Evolutionary conservation across 2,329 filamentous ascomycete genomes (phyloP).

Genomic region (Davidsoniella eucalypti): DNA sequence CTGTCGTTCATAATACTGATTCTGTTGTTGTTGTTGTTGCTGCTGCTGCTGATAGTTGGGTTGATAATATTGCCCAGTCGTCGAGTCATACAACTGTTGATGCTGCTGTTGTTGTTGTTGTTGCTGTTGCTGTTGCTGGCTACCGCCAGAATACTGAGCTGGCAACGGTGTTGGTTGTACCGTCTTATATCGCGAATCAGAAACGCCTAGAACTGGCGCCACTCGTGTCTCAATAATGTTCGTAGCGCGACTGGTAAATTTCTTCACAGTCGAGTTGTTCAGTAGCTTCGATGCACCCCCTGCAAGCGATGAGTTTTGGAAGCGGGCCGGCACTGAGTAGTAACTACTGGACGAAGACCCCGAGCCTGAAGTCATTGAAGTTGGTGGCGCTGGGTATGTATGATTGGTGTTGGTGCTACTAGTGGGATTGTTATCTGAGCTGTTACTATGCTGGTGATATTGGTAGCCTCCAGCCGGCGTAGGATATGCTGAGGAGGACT

Average conservation of each 20-base stretch:
- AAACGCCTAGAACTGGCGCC: conserved; percentile 13
- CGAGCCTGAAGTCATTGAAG: not conserved
- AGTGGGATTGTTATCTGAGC: no score
- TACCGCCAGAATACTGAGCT: no score
- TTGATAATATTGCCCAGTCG: not conserved
- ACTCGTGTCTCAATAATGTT: conserved; percentile 15
- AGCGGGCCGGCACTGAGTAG: not conserved
- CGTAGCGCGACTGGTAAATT: conserved; percentile 14
- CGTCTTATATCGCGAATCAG: conserved; percentile 9
- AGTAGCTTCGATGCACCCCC: conserved; percentile 11
- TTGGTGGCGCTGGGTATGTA: not conserved
- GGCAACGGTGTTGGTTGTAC: not conserved
- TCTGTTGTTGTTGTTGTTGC: not conserved
- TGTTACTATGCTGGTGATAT: no score
- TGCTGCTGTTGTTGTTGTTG: not conserved
- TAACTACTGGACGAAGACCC: not conserved
- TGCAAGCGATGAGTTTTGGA: not conserved
- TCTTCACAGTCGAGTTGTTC: conserved; percentile 14
- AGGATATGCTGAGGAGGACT: not conserved
- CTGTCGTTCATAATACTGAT: no score
- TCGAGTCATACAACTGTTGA: not conserved
- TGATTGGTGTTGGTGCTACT: not conserved
- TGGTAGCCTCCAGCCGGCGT: no score
- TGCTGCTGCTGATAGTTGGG: not conserved
- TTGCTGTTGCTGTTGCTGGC: not conserved